phyloP scores from a whole-genome alignment of 2,329 filamentous ascomycete species.

The Tolypocladium amazonense region DNA sequence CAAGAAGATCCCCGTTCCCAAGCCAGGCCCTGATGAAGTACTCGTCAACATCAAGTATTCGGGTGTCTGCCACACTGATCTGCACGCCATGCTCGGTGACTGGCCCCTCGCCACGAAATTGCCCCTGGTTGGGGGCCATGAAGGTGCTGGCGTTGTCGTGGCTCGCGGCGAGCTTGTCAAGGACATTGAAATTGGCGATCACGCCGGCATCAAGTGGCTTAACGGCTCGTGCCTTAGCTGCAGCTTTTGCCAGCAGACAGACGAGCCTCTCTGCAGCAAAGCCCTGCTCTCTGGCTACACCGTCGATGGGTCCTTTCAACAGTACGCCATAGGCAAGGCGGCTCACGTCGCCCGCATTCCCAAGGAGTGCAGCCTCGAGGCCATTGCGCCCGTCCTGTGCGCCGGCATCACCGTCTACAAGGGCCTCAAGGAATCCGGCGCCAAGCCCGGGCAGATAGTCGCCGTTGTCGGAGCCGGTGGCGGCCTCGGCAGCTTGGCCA shows the following conservation, averaged over 20 bases:
- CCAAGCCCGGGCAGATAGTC: slow-evolving; percentile 62
- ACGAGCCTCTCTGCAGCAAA: slow-evolving; percentile 74
- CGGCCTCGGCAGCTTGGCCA: slow-evolving; percentile 66
- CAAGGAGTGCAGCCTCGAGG: slow-evolving; percentile 65
- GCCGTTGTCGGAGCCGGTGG: slow-evolving; percentile 82
- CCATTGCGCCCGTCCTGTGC: slow-evolving; percentile 70
- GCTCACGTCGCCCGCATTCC: slow-evolving; percentile 75
- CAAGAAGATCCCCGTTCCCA: slow-evolving; percentile 72
- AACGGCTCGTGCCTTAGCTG: slow-evolving; percentile 80
- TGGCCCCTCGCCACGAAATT: slow-evolving; percentile 80
- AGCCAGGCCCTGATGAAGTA: slow-evolving; percentile 80
- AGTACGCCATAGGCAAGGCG: slow-evolving; percentile 83
- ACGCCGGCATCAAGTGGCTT: slow-evolving; percentile 88
- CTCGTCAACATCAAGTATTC: slow-evolving; percentile 86
- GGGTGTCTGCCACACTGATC: slow-evolving; percentile 84
- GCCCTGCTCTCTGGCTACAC: slow-evolving; percentile 80
- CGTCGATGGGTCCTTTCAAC: slow-evolving; percentile 86
- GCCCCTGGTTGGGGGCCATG: slow-evolving; percentile 74
- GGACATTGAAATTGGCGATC: slow-evolving; percentile 71
- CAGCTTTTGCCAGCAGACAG: slow-evolving; percentile 68
- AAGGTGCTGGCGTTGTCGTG: slow-evolving; percentile 75
- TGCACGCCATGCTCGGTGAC: slow-evolving; percentile 72
- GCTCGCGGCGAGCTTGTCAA: slow-evolving; percentile 65
- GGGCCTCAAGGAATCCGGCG: slow-evolving; percentile 76
- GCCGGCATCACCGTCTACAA: slow-evolving; percentile 86